Evolutionary conservation across 1,284 basidiomycete species (phyloP).

Genomic region (Malassezia slooffiae): DNA sequence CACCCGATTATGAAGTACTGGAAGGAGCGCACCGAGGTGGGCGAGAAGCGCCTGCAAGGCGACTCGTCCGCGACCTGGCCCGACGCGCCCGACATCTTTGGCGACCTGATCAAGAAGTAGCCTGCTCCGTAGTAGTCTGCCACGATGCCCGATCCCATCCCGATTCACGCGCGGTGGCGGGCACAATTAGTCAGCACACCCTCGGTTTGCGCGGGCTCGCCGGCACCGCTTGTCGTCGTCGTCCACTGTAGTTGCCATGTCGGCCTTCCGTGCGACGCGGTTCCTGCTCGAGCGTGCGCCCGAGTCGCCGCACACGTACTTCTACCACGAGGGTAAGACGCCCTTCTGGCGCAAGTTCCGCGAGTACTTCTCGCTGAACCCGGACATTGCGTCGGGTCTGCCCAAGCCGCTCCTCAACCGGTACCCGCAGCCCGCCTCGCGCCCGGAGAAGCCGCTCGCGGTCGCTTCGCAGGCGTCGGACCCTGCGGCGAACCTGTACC

Average conservation of each 20-base stretch:
- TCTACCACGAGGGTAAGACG: slow-evolving; percentile 39
- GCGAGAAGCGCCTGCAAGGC: slow-evolving; percentile 16
- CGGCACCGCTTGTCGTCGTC: too few species aligned
- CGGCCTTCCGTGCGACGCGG: slow-evolving; percentile 23
- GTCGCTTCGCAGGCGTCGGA: slow-evolving; percentile 48
- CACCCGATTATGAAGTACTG: slow-evolving; percentile 27
- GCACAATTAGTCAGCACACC: too few species aligned
- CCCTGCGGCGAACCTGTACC: slow-evolving; percentile 54
- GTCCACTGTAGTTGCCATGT: too few species aligned
- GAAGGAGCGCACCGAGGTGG: slow-evolving; percentile 25
- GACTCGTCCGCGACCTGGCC: slow-evolving; percentile 20
- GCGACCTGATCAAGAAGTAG: not conserved
- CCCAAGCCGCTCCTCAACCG: slow-evolving; percentile 60
- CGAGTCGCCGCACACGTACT: slow-evolving; percentile 35
- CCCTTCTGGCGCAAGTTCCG: slow-evolving; percentile 46
- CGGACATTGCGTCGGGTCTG: slow-evolving; percentile 58
- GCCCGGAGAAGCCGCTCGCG: slow-evolving; percentile 71
- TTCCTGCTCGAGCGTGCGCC: slow-evolving; percentile 24
- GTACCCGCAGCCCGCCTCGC: slow-evolving; percentile 72
- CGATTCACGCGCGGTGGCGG: too few species aligned
- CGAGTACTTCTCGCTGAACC: slow-evolving; percentile 55
- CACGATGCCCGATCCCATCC: too few species aligned
- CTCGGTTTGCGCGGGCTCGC: too few species aligned
- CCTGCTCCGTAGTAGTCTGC: too few species aligned
- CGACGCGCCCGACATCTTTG: slow-evolving; percentile 9